Percentiles rank a stretch among this genome's conserved stretches.
Evolutionary conservation across 805 yeast species (phyloP).

Genomic region (Kluyveromyces aestuarii): DNA sequence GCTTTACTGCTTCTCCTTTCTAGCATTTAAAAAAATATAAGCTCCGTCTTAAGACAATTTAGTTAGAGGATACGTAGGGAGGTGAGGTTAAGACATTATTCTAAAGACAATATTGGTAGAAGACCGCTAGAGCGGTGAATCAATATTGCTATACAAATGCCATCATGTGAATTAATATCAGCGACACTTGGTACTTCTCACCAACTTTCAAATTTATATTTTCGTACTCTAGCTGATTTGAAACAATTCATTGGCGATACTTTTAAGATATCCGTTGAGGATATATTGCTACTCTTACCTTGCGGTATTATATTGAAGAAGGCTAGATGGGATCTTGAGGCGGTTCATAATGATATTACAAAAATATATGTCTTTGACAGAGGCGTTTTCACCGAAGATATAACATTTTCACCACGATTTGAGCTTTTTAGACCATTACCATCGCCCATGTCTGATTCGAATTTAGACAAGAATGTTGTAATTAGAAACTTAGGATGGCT

Average conservation of each 20-base stretch:
- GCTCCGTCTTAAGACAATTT: neutral
- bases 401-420: constrained; percentile 4
- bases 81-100: neutral
- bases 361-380: constrained; percentile 50
- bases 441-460: constrained; percentile 29
- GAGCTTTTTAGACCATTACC: constrained; percentile 26
- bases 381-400: constrained; percentile 37
- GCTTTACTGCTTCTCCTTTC: neutral
- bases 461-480: constrained; percentile 1
- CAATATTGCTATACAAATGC: neutral
- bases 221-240: constrained; percentile 35
- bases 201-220: constrained; percentile 10
- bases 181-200: neutral
- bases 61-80: neutral
- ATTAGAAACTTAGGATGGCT: constrained; percentile 41
- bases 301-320: constrained; percentile 52
- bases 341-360: neutral
- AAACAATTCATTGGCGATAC: constrained; percentile 33
- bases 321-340: constrained; percentile 35
- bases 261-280: constrained; percentile 34
- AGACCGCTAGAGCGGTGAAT: neutral
- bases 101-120: neutral
- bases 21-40: too few relatives aligned
- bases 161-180: neutral
- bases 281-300: constrained; percentile 48